These are phyloP conservation scores for Meyerozyma elateridarum DNA, from an alignment of 1,139 yeast species.

Conservation along the genomic window DNA sequence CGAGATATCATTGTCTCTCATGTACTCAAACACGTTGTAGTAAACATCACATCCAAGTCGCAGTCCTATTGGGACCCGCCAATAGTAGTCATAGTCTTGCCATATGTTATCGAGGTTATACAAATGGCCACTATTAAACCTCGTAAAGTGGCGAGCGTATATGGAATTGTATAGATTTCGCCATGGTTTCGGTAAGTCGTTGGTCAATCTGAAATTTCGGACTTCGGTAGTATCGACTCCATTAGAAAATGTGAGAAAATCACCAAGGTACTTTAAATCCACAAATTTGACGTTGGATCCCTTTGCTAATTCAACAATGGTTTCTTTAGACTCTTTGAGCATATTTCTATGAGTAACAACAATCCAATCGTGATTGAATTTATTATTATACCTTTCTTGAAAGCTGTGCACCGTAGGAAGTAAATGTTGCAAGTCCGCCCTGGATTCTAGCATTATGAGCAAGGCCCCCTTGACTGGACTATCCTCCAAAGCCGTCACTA, in stretches of 20 bases:
- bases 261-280: slow-evolving; percentile 3
- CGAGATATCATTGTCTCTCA: slow-evolving; percentile 6
- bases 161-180: not conserved
- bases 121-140: slow-evolving; percentile 4
- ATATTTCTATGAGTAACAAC: slow-evolving; percentile 8
- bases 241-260: slow-evolving; percentile 3
- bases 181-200: not conserved
- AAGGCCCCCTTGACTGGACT: slow-evolving; percentile 10
- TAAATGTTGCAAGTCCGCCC: slow-evolving; percentile 7
- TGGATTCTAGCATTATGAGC: slow-evolving; percentile 9
- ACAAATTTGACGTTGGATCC: slow-evolving; percentile 1
- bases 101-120: slow-evolving; percentile 7
- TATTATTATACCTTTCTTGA: slow-evolving; percentile 17
- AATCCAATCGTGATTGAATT: slow-evolving; percentile 17
- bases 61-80: slow-evolving; percentile 6
- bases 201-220: not conserved
- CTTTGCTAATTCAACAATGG: not conserved
- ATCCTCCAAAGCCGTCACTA: not conserved
- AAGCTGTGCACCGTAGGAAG: slow-evolving; percentile 14
- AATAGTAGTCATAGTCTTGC: slow-evolving; percentile 7
- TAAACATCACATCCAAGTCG: slow-evolving; percentile 6
- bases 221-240: slow-evolving; percentile 4
- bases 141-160: slow-evolving; percentile 2
- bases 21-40: slow-evolving; percentile 7
- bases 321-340: not conserved